Evolutionary conservation across 345 rosid species (phyloP), one percentile per base, ranked within the genome.

Genomic region (Diplotaxis tenuifolia): DNA sequence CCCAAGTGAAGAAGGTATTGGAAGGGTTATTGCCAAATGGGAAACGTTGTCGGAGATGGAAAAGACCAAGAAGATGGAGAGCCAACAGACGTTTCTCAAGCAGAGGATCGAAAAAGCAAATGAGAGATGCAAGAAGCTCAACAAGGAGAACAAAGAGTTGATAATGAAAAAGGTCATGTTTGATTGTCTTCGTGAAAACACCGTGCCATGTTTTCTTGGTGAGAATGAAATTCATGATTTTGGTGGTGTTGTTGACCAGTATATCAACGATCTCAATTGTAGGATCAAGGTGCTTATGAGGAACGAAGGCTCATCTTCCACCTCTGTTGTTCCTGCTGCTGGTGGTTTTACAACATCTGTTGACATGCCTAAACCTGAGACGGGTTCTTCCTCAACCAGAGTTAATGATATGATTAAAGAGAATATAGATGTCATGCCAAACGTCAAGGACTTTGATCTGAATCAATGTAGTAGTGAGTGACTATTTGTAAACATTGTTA

Each of bases 1-100:
- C 86, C 91, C 50, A 8, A 56, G 61, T 6, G 21, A 47, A 47
- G 54, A 47, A 47, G 54, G 19, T 15, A 8, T 47, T 20, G 54
- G 10, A 7, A 7, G 5, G 10, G 10, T 47, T 18, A 1, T 47
- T 20, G 20, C 21, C 54, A 7, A 16, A 47, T 47, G 54, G 54
- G 10, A 47, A 0, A 16, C 0, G 20, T 7, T 47, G 54, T 7
- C 54, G 54, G 7, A 6, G 21, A 10, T 47, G 5, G 54, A 47
- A 4, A 47, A 16, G 54, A 47, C 9, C 54, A 47, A 47, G 54
- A 47, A 7, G 54, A 47, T 47, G 54, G 3, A 15, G 54, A 47
- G 7, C 54, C 54, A 47, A 47, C 21, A 47, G 10, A 18, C 2
- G 20, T 47, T 6, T 47, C 9, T 47, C 54, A 7, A 47, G 3